A percentile compares a stretch with the other conserved stretches of the same genome.
These are phyloP conservation scores for Massariosphaeria phaeospora DNA, from an alignment of 495 filamentous ascomycete species.

Conservation along the genomic window DNA sequence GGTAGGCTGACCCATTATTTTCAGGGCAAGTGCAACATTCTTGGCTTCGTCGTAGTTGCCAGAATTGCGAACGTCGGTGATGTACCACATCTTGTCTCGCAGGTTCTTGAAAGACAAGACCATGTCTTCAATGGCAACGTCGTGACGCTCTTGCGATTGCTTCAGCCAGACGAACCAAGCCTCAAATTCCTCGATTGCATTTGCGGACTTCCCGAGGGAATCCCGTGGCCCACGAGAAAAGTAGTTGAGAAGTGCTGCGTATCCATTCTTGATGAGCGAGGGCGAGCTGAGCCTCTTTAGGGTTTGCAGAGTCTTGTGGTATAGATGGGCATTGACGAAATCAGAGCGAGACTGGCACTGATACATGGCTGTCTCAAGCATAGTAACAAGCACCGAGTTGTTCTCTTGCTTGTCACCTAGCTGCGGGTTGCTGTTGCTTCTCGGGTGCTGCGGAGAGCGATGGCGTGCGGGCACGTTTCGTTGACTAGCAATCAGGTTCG, in stretches of 20 bases:
- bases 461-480: slow-evolving; percentile 24
- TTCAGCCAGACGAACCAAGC: slow-evolving; percentile 72
- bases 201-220: slow-evolving; percentile 58
- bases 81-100: slow-evolving; percentile 98
- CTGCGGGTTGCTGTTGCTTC: slow-evolving; percentile 35
- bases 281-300: slow-evolving; percentile 57
- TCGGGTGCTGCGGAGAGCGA: slow-evolving; percentile 34
- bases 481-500: slow-evolving; percentile 35
- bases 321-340: slow-evolving; percentile 64
- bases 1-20: slow-evolving; percentile 68
- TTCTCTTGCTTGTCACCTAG: slow-evolving; percentile 37
- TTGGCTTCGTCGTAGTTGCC: slow-evolving; percentile 83
- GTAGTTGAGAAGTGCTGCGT: slow-evolving; percentile 63
- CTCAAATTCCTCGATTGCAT: slow-evolving; percentile 66
- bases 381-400: slow-evolving; percentile 54
- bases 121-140: slow-evolving; percentile 61
- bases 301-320: slow-evolving; percentile 63
- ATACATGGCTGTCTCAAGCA: slow-evolving; percentile 63
- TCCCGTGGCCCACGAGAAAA: slow-evolving; percentile 65
- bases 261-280: slow-evolving; percentile 60
- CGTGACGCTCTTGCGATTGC: slow-evolving; percentile 65
- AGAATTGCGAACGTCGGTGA: slow-evolving; percentile 91
- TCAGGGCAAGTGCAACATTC: slow-evolving; percentile 79
- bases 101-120: slow-evolving; percentile 62
- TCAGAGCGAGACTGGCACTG: slow-evolving; percentile 65